Base-by-base conservation (phyloP, 768 basidiomycete genomes). In the Ramaria rubella region DNA sequence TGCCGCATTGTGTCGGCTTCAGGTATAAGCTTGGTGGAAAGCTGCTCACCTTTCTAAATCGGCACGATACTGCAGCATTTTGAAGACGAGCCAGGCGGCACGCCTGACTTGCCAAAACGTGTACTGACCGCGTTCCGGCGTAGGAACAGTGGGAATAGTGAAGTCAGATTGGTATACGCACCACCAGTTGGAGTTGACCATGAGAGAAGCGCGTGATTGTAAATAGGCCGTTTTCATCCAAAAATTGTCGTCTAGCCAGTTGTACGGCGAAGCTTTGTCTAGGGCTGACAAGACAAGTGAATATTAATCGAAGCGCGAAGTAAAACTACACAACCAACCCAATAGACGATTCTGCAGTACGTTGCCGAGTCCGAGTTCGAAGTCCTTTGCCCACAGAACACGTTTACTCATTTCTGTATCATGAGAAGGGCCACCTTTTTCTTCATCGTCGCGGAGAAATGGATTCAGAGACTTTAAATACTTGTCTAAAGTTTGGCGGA, bases 181-280 rank as follows among this genome's bases (percentile, higher is more conserved):
- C 94, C 94, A 97, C 94, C 94, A 97, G 65, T 96, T 97, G 3
- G 93, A 94, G 68, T 97, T 87, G 61, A 98, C 72, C 55, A 89
- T 75, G 11, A 98, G 73, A 0, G 94, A 93, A 0, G 81, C 81
- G 30, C 94, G 80, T 84, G 86, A 91, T 70, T 90, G 86, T 49
- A 88, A 83, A 68, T 98, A 98, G 1, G 90, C 83, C 63, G 87
- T 86, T 63, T 86, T 82, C 57, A 82, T 72, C 95, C 94, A 97
- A 62, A 95, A 85, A 55, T 89, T 92, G 67, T 97, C 94, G 61
- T 94, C 82, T 11, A 98, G 79, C 94, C 94, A 98, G 67, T 95
- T 96, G 68, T 85, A 75, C 0, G 92, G 90, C 6, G 93, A 94
- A 1, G 75, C 72, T 61, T 77, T 82, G 72, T 95, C 93, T 50